Percentiles rank a stretch among this genome's conserved stretches.
These are phyloP conservation scores for Wakefieldia striispora DNA, from an alignment of 768 basidiomycete species.

Conservation along the genomic window DNA sequence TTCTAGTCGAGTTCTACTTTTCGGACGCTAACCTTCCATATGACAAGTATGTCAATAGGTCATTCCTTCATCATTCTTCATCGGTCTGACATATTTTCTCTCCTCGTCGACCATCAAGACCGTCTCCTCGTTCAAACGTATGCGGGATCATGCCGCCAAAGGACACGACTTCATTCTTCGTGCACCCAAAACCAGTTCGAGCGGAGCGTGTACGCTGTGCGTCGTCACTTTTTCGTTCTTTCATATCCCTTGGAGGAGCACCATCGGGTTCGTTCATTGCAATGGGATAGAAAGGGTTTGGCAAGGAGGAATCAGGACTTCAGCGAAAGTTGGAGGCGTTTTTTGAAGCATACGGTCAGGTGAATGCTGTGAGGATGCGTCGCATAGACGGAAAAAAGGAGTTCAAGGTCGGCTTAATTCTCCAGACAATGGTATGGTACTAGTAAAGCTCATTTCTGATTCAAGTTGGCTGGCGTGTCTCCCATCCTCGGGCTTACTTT, in stretches of 20 bases:
- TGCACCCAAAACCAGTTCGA: conserved; percentile 69
- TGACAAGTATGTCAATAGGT: conserved; percentile 56
- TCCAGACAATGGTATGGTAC: neutral
- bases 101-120: conserved; percentile 59
- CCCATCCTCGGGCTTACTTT: too few relatives aligned
- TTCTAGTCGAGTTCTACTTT: conserved; percentile 92
- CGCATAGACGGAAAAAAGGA: conserved; percentile 72
- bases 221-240: conserved; percentile 39
- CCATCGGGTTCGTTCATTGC: neutral
- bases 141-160: conserved; percentile 64
- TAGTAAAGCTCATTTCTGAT: too few relatives aligned
- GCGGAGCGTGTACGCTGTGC: conserved; percentile 84
- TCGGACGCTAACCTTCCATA: conserved; percentile 94
- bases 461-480: too few relatives aligned
- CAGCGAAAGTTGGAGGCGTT: conserved; percentile 78
- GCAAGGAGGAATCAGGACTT: conserved; percentile 57
- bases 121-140: conserved; percentile 92
- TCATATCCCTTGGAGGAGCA: neutral
- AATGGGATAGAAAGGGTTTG: conserved; percentile 78
- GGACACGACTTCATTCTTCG: conserved; percentile 70
- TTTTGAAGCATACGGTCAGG: conserved; percentile 72
- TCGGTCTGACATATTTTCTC: neutral
- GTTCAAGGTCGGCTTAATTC: conserved; percentile 70
- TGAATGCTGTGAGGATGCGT: conserved; percentile 86
- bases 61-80: neutral